Base-by-base conservation (phyloP, 352 stramenopile species). In the Phytophthora sansomeana region DNA sequence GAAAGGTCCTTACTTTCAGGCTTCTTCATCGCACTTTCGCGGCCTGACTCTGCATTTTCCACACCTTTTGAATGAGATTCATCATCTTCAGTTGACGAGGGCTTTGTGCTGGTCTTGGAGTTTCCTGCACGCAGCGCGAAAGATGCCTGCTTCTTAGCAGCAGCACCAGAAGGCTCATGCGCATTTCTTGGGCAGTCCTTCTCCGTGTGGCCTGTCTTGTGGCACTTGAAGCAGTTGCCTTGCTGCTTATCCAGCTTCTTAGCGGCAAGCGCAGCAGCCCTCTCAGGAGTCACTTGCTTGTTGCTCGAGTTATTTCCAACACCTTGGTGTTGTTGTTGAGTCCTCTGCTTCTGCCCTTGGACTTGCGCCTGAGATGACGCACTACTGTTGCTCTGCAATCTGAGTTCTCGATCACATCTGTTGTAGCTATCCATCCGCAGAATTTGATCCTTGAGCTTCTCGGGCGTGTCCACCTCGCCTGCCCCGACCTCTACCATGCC, bases 371-470 rank as follows among this genome's bases (percentile, higher is more conserved):
- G 36, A 19, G 3, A 21, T 42, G 17, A 16, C 21, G 36, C 36
- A 17, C 13, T 17, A 16, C 13, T 42, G 6, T 6, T 16, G 21
- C 13, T 19, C 6, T 21, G 17, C 16, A 14, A 3, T 6, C 36
- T 6, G 10, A 66, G 30, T 29, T 66, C 48, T 0, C 48, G 58
- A 54, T 66, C 58, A 30, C 47, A 58, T 24, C 54, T 58, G 21
- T 59, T 58, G 16, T 46, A 58, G 7, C 38, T 58, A 41, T 58
- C 48, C 29, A 48, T 58, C 8, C 47, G 29, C 3, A 66, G 10
- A n/a, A 66, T 58, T 17, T 54, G 48, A 17, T 58, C 30, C 16
- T 54, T 53, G 16, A 58, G 24, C 35, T 59, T 58, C 1, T 58
- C 58, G 16, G 48, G 29, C 9, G 48, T 54, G n/a, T 59, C 48